phyloP scores from a whole-genome alignment of 805 yeast genomes.

The Schizosaccharomyces cryophilus region DNA sequence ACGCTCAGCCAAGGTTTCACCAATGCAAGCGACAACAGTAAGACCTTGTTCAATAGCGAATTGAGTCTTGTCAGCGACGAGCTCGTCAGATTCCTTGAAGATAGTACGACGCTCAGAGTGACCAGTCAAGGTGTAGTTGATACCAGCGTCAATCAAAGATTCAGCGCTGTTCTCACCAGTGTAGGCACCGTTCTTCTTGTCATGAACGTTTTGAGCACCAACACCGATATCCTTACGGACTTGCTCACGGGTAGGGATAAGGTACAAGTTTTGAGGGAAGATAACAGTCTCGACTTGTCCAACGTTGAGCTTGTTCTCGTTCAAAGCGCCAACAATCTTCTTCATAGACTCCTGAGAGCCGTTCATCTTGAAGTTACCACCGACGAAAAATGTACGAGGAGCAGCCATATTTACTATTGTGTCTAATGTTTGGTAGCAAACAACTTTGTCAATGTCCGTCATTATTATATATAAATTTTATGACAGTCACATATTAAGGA shows the following conservation, averaged over 20 bases:
- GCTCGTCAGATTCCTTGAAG: slow-evolving; percentile 58
- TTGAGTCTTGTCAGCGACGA: slow-evolving; percentile 81
- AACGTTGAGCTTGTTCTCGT: slow-evolving; percentile 43
- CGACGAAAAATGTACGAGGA: slow-evolving; percentile 71
- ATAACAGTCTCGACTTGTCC: slow-evolving; percentile 53
- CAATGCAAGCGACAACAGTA: slow-evolving; percentile 84
- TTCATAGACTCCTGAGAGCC: slow-evolving; percentile 73
- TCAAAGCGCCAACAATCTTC: slow-evolving; percentile 60
- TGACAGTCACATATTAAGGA: slow-evolving; percentile 3
- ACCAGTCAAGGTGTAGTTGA: slow-evolving; percentile 84
- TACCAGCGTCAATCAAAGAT: slow-evolving; percentile 51
- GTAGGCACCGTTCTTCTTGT: slow-evolving; percentile 82
- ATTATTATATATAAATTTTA: too few relatives aligned
- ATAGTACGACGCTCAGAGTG: slow-evolving; percentile 97
- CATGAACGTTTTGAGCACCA: slow-evolving; percentile 78
- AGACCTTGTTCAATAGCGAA: slow-evolving; percentile 78
- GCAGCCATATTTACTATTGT: slow-evolving; percentile 21
- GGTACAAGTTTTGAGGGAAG: slow-evolving; percentile 89
- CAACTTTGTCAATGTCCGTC: too few relatives aligned
- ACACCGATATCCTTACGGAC: slow-evolving; percentile 43
- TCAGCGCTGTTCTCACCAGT: slow-evolving; percentile 69
- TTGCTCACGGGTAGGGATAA: slow-evolving; percentile 48
- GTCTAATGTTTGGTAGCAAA: too few relatives aligned
- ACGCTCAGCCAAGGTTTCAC: slow-evolving; percentile 88
- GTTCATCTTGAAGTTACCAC: slow-evolving; percentile 98